Percentiles rank a stretch among this genome's conserved stretches.
Evolutionary conservation across 768 basidiomycete genomes (phyloP).

Genomic region (Suillus discolor): DNA sequence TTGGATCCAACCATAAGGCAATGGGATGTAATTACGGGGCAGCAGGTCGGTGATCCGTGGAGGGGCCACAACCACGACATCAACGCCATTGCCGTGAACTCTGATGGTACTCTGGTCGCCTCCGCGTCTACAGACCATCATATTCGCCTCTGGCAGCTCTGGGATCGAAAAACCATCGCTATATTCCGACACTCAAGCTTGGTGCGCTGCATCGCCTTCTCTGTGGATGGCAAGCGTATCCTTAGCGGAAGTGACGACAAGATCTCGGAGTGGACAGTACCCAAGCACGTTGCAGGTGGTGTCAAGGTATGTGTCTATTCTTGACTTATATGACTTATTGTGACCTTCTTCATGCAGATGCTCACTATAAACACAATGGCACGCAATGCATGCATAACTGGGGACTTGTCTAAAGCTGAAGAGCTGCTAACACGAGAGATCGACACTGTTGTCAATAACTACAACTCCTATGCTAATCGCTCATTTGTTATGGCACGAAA

Average conservation of each 20-base stretch:
- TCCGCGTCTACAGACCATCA: neutral
- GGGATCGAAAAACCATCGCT: conserved; percentile 2
- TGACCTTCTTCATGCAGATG: neutral
- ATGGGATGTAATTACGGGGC: neutral
- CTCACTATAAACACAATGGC: neutral
- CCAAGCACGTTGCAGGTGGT: neutral
- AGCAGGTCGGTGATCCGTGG: neutral
- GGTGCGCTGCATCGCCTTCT: neutral
- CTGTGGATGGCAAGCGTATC: neutral
- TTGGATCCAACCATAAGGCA: neutral
- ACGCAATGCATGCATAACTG: conserved; percentile 1
- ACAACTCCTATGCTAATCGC: neutral
- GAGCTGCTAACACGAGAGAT: neutral
- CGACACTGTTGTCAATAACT: neutral
- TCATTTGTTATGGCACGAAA: conserved; percentile 3
- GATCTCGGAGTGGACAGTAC: neutral
- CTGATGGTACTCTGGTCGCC: neutral
- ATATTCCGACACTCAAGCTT: neutral
- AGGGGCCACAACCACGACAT: neutral
- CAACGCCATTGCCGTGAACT: neutral
- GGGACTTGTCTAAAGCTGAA: neutral
- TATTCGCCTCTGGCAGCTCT: neutral
- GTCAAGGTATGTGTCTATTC: neutral
- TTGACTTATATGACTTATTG: neutral
- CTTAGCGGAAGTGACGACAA: neutral